Percentiles rank a stretch among this genome's conserved stretches.
Conservation (phyloP, 768 basidiomycete genomes). For the Ephemerocybe angulata region DNA sequence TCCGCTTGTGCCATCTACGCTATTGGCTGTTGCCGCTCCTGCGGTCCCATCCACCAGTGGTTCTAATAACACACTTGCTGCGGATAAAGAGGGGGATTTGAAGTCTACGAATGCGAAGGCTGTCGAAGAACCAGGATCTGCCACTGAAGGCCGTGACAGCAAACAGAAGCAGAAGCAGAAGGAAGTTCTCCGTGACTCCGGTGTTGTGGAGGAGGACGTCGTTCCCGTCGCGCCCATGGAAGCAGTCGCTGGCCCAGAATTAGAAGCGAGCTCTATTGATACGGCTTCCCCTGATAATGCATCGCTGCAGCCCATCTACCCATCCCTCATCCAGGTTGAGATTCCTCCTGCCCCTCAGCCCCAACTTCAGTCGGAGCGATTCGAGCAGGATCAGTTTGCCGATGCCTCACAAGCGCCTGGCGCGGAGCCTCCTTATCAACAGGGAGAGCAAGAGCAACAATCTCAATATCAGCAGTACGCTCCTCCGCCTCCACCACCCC, state of each 20-base stretch:
- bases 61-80: too few relatives aligned
- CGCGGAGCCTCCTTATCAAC: neutral
- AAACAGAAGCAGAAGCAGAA: too few relatives aligned
- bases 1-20: neutral
- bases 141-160: too few relatives aligned
- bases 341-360: slow-evolving; percentile 6
- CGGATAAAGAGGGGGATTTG: neutral
- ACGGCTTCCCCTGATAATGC: too few relatives aligned
- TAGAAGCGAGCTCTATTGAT: too few relatives aligned
- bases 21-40: neutral
- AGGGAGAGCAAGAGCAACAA: neutral
- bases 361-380: neutral
- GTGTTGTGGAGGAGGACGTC: too few relatives aligned
- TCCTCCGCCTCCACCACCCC: neutral
- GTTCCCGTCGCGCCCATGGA: too few relatives aligned
- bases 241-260: too few relatives aligned
- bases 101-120: neutral
- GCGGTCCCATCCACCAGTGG: too few relatives aligned
- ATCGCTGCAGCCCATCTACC: neutral
- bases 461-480: neutral
- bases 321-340: slow-evolving; percentile 8
- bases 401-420: neutral
- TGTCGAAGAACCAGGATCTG: neutral
- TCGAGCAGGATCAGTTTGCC: neutral
- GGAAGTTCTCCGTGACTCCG: too few relatives aligned